phyloP scores from a whole-genome alignment of 1,139 yeast species.

The Geotrichum reessii region DNA sequence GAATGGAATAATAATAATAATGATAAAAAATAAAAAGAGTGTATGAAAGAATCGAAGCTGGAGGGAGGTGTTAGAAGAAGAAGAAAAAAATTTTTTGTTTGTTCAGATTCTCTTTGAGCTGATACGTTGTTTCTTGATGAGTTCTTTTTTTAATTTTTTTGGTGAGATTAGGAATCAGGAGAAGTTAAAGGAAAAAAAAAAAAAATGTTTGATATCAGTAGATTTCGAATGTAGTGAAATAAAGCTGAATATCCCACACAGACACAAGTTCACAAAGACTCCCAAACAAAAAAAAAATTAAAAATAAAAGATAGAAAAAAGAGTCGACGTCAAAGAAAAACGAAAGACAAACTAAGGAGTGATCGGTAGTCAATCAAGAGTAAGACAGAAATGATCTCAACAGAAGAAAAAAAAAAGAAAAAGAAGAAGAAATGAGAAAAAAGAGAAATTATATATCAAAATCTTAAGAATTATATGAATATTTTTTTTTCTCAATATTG shows the following conservation, averaged over 20 bases:
- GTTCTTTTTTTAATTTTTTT: neutral
- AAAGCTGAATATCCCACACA: neutral
- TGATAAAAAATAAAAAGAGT: neutral
- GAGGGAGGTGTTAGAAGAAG: too few relatives aligned
- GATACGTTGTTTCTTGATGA: neutral
- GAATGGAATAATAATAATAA: neutral
- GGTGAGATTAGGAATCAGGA: neutral
- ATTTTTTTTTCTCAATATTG: neutral
- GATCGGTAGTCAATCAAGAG: neutral
- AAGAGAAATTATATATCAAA: neutral
- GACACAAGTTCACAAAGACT: too few relatives aligned
- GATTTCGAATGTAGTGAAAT: neutral
- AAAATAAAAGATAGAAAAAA: neutral
- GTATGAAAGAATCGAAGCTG: too few relatives aligned
- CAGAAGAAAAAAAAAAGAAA: neutral
- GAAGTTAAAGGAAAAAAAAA: neutral
- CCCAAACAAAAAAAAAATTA: neutral
- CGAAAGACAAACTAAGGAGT: neutral
- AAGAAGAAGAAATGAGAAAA: neutral
- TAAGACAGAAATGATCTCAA: neutral
- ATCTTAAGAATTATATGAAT: neutral
- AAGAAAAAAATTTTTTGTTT: neutral
- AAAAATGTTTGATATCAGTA: constrained; percentile 1
- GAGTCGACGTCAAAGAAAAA: neutral
- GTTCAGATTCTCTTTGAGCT: too few relatives aligned